A percentile compares a stretch with the other conserved stretches of the same genome.
Conservation (phyloP, 106 monocot species). For the Dendrobium chrysotoxum region DNA sequence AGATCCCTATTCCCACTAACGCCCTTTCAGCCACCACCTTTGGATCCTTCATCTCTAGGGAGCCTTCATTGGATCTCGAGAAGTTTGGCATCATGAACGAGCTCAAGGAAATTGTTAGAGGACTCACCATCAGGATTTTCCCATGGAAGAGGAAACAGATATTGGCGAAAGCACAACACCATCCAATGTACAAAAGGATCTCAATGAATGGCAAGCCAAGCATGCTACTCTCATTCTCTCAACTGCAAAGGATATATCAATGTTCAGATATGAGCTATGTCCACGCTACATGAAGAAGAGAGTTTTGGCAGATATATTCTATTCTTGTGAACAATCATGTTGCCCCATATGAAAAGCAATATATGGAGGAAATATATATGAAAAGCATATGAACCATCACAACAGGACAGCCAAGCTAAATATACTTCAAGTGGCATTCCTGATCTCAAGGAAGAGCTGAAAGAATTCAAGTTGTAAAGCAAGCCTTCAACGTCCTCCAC, state of each 20-base stretch:
- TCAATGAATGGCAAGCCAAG: conserved; percentile 86
- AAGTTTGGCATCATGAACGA: conserved; percentile 79
- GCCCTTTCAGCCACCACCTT: conserved; percentile 7
- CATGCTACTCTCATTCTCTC: conserved; percentile 81
- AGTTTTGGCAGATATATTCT: no score
- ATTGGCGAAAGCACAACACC: conserved; percentile 49
- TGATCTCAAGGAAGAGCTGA: conserved; percentile 21
- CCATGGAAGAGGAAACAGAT: conserved; percentile 86
- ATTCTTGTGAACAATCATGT: no score
- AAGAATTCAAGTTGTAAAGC: conserved; percentile 38
- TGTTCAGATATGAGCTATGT: no score
- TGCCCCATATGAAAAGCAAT: conserved; percentile 69
- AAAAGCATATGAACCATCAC: conserved; percentile 28
- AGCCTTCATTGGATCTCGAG: conserved; percentile 41
- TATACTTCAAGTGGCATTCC: conserved; percentile 17
- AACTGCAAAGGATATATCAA: no score
- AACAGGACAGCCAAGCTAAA: conserved; percentile 22
- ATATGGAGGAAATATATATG: conserved; percentile 48
- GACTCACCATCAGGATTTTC: conserved; percentile 79
- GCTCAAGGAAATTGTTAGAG: conserved; percentile 87
- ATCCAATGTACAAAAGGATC: conserved; percentile 85
- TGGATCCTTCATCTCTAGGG: conserved; percentile 11
- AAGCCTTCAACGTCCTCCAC: conserved; percentile 54
- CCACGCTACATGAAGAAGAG: no score
- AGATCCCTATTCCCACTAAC: conserved; percentile 39